phyloP scores from a whole-genome alignment of 1,284 basidiomycete genomes.

The Fomitiporia mediterranea region DNA sequence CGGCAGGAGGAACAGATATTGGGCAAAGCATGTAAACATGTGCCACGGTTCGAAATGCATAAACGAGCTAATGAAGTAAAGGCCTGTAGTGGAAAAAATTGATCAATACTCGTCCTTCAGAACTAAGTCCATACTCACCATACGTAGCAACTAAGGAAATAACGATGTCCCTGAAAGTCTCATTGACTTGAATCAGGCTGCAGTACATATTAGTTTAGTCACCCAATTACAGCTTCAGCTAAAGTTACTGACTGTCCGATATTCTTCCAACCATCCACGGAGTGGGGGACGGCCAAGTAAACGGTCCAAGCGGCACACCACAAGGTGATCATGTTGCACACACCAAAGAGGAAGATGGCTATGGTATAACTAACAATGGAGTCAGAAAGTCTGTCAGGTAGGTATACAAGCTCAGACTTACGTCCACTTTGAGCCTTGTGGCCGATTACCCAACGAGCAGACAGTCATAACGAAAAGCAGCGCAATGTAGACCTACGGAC shows the following conservation, averaged over 20 bases:
- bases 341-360: slow-evolving; percentile 68
- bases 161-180: slow-evolving; percentile 75
- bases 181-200: slow-evolving; percentile 46
- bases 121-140: slow-evolving; percentile 37
- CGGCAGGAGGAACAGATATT: slow-evolving; percentile 79
- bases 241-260: slow-evolving; percentile 48
- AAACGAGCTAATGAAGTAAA: slow-evolving; percentile 83
- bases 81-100: slow-evolving; percentile 23
- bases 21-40: slow-evolving; percentile 87
- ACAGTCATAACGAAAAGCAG: slow-evolving; percentile 72
- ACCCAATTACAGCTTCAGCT: neutral
- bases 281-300: slow-evolving; percentile 78
- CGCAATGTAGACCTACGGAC: slow-evolving; percentile 68
- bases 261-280: slow-evolving; percentile 66
- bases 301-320: slow-evolving; percentile 89
- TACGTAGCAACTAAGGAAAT: slow-evolving; percentile 82
- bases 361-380: slow-evolving; percentile 45
- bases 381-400: neutral
- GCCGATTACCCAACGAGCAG: slow-evolving; percentile 83
- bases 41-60: slow-evolving; percentile 92
- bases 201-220: slow-evolving; percentile 3
- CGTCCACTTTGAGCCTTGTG: slow-evolving; percentile 82
- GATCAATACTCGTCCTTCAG: neutral
- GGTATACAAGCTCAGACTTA: neutral
- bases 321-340: slow-evolving; percentile 73